Conservation (phyloP, 257 asterid species). For the Nicotiana knightiana region DNA sequence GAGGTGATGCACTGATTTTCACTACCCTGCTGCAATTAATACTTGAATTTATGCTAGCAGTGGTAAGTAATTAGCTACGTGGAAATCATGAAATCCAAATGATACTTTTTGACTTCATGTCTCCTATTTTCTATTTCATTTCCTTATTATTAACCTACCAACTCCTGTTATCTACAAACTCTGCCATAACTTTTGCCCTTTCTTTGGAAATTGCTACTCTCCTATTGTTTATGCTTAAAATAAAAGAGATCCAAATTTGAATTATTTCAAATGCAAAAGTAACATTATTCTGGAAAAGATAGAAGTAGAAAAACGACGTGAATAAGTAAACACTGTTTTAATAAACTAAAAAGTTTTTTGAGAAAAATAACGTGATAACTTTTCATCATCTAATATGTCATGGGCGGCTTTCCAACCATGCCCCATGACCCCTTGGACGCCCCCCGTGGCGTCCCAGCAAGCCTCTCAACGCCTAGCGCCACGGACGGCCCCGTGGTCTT, state of each 20-base stretch:
- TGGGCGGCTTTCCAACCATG: too few relatives aligned
- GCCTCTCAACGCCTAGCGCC: too few relatives aligned
- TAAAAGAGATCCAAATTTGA: neutral
- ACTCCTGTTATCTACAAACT: constrained; percentile 14
- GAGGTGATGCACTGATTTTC: constrained; percentile 19
- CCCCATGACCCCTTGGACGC: too few relatives aligned
- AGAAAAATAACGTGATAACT: too few relatives aligned
- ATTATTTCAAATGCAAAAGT: neutral
- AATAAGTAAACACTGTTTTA: too few relatives aligned
- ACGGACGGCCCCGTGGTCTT: too few relatives aligned
- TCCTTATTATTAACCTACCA: constrained; percentile 31
- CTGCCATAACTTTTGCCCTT: constrained; percentile 31
- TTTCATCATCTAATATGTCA: too few relatives aligned
- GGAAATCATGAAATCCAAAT: constrained; percentile 29
- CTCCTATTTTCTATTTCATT: constrained; percentile 11
- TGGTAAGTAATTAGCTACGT: neutral
- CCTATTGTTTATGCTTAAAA: neutral
- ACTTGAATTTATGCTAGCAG: neutral
- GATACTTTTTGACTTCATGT: constrained; percentile 47
- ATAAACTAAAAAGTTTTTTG: too few relatives aligned
- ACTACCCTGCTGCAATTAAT: neutral
- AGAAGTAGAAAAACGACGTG: too few relatives aligned
- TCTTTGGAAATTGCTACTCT: neutral
- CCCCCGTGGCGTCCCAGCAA: too few relatives aligned
- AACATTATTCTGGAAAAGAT: too few relatives aligned